Base-by-base conservation (phyloP, 2,329 filamentous ascomycete species). In the Fusarium torreyae region DNA sequence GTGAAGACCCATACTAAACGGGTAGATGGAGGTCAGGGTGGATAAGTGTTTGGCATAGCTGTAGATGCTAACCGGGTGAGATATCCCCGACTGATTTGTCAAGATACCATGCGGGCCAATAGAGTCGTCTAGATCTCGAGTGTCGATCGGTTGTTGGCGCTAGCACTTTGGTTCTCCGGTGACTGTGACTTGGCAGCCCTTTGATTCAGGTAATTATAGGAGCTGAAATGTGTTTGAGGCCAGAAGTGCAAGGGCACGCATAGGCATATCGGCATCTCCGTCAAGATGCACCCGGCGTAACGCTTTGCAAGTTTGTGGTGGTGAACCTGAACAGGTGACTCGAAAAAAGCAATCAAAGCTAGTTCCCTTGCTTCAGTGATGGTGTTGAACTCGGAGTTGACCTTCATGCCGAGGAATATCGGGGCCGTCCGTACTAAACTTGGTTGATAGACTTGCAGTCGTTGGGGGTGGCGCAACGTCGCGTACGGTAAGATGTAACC, bases 71-170 rank as follows among this genome's bases (percentile, higher is more conserved):
- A 28, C 33, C 43, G 54, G 50, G 24, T 63, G 54, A 62, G 56
- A 49, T 56, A 38, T 34, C 42, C 31, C n/a, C 28, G 28, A 7
- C 22, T 57, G 42, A 49, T 63, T 57, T 44, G 58, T 44, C 18
- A 38, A 49, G 55, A 34, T 36, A 17, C 10, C 34, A 63, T 28
- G 58, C 57, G 56, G 62, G 17, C 62, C 60, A 73, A 59, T 69
- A 60, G 53, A 58, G 45, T 42, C 15, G 40, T 52, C 42, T 34
- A 38, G 42, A 57, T 62, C 52, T 59, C 49, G 44, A 38, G 20
- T 51, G 46, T 59, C 63, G 60, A 67, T 70, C 62, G 42, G 55
- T 49, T 63, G 67, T 66, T 74, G 66, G 68, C 66, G 68, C 70
- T 63, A 70, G 24, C 49, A 54, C 24, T 45, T 42, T 63, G 26